Conservation (phyloP, 2,329 filamentous ascomycete species). For the Torrubiella hemipterigena region DNA sequence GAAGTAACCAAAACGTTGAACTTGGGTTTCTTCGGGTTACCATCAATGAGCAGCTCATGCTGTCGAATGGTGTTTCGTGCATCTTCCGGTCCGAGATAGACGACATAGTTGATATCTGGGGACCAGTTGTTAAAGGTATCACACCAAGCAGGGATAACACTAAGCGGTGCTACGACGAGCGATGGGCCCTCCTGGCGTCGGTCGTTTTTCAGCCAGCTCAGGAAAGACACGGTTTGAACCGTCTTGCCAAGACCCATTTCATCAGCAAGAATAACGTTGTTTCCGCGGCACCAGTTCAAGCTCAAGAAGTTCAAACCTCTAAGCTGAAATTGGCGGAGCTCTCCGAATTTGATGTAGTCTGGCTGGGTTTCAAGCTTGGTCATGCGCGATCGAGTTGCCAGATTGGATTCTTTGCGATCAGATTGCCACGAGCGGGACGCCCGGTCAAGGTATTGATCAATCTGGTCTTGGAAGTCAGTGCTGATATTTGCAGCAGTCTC, state of each 20-base stretch:
- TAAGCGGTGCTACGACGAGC: constrained; percentile 91
- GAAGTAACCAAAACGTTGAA: constrained; percentile 98
- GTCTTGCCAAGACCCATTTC: constrained; percentile 99
- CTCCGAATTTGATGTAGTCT: constrained; percentile 69
- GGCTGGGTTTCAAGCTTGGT: constrained; percentile 70
- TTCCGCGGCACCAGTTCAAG: constrained; percentile 87
- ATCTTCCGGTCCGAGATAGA: constrained; percentile 84
- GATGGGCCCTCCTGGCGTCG: constrained; percentile 87
- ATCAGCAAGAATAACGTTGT: constrained; percentile 94
- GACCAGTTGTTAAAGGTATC: constrained; percentile 97
- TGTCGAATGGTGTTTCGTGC: constrained; percentile 81
- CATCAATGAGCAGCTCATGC: constrained; percentile 77
- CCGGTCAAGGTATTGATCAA: constrained; percentile 83
- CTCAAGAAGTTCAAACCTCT: constrained; percentile 90
- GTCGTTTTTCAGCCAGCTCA: constrained; percentile 91
- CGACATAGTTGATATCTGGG: constrained; percentile 91
- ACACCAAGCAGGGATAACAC: constrained; percentile 95
- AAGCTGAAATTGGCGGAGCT: constrained; percentile 86
- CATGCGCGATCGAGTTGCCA: constrained; percentile 62
- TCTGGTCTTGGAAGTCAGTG: constrained; percentile 71
- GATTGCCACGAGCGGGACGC: constrained; percentile 71
- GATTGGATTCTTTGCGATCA: constrained; percentile 64
- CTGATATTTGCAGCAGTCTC: constrained; percentile 66
- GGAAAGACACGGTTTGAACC: constrained; percentile 91
- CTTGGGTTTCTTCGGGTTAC: constrained; percentile 78